Conservation (phyloP, 2,329 filamentous ascomycete genomes). For the Apiospora sp. region DNA sequence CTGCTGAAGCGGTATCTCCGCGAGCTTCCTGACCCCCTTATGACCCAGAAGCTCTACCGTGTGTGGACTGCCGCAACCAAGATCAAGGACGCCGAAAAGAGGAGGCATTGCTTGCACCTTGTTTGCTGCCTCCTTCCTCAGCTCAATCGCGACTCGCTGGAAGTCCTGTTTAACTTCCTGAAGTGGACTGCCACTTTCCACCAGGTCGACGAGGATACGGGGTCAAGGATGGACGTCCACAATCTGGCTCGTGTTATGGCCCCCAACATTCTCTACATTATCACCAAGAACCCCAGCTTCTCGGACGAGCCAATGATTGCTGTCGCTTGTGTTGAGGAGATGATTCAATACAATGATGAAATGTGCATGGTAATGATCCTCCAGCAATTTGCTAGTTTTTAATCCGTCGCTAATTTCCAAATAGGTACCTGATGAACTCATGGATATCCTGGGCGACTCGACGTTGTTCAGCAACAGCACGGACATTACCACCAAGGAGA, state of each 20-base stretch:
- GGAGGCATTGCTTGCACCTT: constrained; percentile 86
- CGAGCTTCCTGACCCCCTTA: constrained; percentile 90
- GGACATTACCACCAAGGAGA: constrained; percentile 96
- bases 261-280: constrained; percentile 88
- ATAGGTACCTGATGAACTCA: constrained; percentile 91
- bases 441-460: constrained; percentile 84
- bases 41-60: constrained; percentile 93
- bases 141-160: constrained; percentile 89
- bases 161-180: constrained; percentile 94
- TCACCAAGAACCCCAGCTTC: constrained; percentile 69
- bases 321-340: constrained; percentile 88
- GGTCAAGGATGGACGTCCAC: constrained; percentile 98
- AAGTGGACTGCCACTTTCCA: constrained; percentile 98
- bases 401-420: constrained; percentile 34
- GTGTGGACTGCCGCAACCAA: constrained; percentile 92
- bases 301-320: constrained; percentile 92
- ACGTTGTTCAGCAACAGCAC: constrained; percentile 81
- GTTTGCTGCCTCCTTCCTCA: constrained; percentile 94
- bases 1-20: constrained; percentile 94
- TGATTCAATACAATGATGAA: constrained; percentile 93
- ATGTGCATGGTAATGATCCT: constrained; percentile 83
- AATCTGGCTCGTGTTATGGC: constrained; percentile 98
- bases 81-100: constrained; percentile 81
- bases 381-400: not conserved
- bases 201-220: constrained; percentile 94